Conservation (phyloP, 2,329 filamentous ascomycete genomes). For the Diplodia corticola region DNA sequence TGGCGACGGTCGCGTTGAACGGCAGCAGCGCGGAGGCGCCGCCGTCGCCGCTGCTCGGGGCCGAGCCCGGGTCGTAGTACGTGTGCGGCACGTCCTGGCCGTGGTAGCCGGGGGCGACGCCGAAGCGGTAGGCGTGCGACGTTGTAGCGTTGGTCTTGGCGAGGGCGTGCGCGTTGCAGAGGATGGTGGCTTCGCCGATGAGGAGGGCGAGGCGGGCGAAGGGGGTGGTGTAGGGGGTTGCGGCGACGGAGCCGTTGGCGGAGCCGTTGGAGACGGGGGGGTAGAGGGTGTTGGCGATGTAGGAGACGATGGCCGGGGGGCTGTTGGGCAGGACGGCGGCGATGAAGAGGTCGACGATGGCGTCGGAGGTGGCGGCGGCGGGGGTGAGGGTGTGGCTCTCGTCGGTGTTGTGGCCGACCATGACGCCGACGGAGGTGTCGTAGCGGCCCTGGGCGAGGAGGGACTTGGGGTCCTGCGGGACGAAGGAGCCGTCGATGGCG, state of each 20-base stretch:
- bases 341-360: conserved; percentile 33
- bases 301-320: conserved; percentile 37
- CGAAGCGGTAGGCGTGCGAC: conserved; percentile 56
- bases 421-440: conserved; percentile 36
- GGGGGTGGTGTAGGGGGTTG: conserved; percentile 47
- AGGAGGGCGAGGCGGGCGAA: conserved; percentile 46
- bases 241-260: conserved; percentile 37
- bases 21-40: conserved; percentile 26
- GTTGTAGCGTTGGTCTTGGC: conserved; percentile 39
- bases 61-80: conserved; percentile 47
- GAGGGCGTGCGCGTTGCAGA: conserved; percentile 56
- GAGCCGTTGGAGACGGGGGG: conserved; percentile 44
- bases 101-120: conserved; percentile 55
- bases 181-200: conserved; percentile 48
- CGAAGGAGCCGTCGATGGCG: not conserved
- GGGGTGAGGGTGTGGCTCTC: conserved; percentile 44
- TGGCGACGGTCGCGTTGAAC: conserved; percentile 39
- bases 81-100: conserved; percentile 55
- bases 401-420: conserved; percentile 46
- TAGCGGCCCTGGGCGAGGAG: conserved; percentile 26
- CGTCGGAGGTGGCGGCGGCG: not conserved
- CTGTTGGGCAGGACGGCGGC: conserved; percentile 33
- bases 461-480: not conserved
- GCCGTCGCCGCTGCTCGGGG: conserved; percentile 20
- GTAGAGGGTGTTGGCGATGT: conserved; percentile 50